These are phyloP conservation scores for Artemisia argyi DNA, from an alignment of 129 eudicot genomes.

Conservation along the genomic window DNA sequence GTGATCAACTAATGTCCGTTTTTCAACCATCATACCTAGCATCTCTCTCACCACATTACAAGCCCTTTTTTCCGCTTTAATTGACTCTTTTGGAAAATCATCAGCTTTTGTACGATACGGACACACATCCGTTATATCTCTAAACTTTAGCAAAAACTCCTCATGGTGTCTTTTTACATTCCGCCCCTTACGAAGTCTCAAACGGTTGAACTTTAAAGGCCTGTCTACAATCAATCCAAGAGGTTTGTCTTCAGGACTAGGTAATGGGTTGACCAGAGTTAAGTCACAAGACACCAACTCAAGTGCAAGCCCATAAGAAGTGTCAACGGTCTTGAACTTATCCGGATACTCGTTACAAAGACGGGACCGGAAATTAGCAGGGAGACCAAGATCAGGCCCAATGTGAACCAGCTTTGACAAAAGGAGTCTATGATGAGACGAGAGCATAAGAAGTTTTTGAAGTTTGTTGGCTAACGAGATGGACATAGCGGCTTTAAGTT, in stretches of 20 bases:
- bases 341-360: slow-evolving; percentile 82
- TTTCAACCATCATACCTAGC: slow-evolving; percentile 83
- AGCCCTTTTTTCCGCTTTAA: slow-evolving; percentile 86
- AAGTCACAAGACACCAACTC: slow-evolving; percentile 83
- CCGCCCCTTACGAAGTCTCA: slow-evolving; percentile 75
- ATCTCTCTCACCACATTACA: slow-evolving; percentile 94
- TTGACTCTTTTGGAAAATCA: slow-evolving; percentile 61
- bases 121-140: slow-evolving; percentile 63
- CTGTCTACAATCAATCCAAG: slow-evolving; percentile 77
- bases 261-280: slow-evolving; percentile 52
- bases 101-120: slow-evolving; percentile 62
- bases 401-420: slow-evolving; percentile 82
- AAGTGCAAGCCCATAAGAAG: slow-evolving; percentile 95
- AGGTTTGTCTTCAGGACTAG: slow-evolving; percentile 40
- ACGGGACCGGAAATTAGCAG: slow-evolving; percentile 68
- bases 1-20: slow-evolving; percentile 85
- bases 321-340: slow-evolving; percentile 66
- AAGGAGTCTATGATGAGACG: slow-evolving; percentile 69
- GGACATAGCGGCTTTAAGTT: slow-evolving; percentile 52
- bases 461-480: slow-evolving; percentile 55
- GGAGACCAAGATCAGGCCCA: slow-evolving; percentile 92
- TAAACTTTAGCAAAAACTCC: slow-evolving; percentile 64
- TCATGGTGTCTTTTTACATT: slow-evolving; percentile 69
- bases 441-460: slow-evolving; percentile 86
- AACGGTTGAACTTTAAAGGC: slow-evolving; percentile 81